These are phyloP conservation scores for Incumbomyces lentus DNA, from an alignment of 2,329 filamentous ascomycete species.

Conservation along the genomic window DNA sequence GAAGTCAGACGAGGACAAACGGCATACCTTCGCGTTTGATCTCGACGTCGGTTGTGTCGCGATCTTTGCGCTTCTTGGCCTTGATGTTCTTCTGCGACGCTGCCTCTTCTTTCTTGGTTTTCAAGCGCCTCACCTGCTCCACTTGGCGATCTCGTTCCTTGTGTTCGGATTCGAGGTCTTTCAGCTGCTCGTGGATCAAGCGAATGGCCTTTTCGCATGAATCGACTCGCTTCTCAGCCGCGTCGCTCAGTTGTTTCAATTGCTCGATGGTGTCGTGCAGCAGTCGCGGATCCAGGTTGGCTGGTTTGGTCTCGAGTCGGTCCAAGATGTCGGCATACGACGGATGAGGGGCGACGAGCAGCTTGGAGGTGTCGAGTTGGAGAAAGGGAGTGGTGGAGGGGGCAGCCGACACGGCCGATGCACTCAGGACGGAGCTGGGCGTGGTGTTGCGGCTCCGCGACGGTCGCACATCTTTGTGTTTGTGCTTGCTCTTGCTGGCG, in stretches of 20 bases:
- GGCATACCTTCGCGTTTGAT: slow-evolving; percentile 46
- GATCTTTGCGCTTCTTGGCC: slow-evolving; percentile 69
- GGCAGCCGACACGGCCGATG: slow-evolving; percentile 29
- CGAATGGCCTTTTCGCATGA: slow-evolving; percentile 51
- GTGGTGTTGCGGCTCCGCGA: slow-evolving; percentile 55
- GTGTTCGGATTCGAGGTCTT: slow-evolving; percentile 45
- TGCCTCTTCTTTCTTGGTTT: slow-evolving; percentile 33
- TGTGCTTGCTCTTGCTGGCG: slow-evolving; percentile 42
- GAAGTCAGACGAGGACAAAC: not conserved
- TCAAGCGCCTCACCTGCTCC: slow-evolving; percentile 36
- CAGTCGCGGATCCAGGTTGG: slow-evolving; percentile 38
- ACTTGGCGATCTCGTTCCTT: slow-evolving; percentile 39
- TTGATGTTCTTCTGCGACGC: slow-evolving; percentile 48
- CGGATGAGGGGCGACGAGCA: slow-evolving; percentile 37
- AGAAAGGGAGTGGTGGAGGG: slow-evolving; percentile 42
- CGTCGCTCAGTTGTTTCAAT: slow-evolving; percentile 46
- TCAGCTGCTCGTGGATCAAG: slow-evolving; percentile 47
- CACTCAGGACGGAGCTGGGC: slow-evolving; percentile 45
- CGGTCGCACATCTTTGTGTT: slow-evolving; percentile 42
- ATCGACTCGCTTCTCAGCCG: slow-evolving; percentile 47
- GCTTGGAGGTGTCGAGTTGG: slow-evolving; percentile 40
- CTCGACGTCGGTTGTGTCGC: slow-evolving; percentile 47
- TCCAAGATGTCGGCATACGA: slow-evolving; percentile 51
- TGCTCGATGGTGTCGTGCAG: slow-evolving; percentile 43
- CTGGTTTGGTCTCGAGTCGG: slow-evolving; percentile 38